Evolutionary conservation across 2,329 filamentous ascomycete species (phyloP), one percentile per base, ranked within the genome.

Genomic region (Geosmithia flava): DNA sequence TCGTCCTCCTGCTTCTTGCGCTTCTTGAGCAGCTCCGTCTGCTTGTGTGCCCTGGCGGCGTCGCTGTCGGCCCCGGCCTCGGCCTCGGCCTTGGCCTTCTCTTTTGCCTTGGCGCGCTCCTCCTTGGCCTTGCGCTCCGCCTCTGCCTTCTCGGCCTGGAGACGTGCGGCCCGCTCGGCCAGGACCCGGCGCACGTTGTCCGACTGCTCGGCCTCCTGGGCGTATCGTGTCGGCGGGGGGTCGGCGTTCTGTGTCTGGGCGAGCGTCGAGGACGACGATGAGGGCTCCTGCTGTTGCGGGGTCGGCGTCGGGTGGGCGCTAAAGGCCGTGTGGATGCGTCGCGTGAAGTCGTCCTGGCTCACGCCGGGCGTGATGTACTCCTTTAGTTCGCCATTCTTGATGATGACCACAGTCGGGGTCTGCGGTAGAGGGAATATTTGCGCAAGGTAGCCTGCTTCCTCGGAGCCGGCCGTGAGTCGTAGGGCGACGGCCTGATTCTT

Each of bases 361-460:
- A 77, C 73, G 8, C 81, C 83, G 1, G 78, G 68, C 39, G 80
- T 72, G 10, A 95, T 73, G 60, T 90, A 89, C 61, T 91, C 83
- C 58, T 84, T 81, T 15, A 95, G 68, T 52, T 85, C 77, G 8
- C 85, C 87, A 63, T 88, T 85, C 59, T 82, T 80, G 55, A 95
- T 90, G 19, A 94, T 70, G 16, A 95, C 75, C 8, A 95, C 66
- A 1, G 85, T 85, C 0, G 91, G 90, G n/a, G 80, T 80, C 54
- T 80, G 80, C 1, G 79, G 76, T n/a, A 95, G 69, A 0, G 87
- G 86, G 57, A 87, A 94, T 57, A 95, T 86, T 44, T 87, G 86
- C 10, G 82, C 77, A 15, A 97, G 71, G 58, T 88, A 94, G 6
- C 78, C 81, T 10, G 88, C 88, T 68, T 95, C 89, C 54, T 85